Base-by-base conservation (phyloP, 352 stramenopile species). In the Globisporangium irregulare region DNA sequence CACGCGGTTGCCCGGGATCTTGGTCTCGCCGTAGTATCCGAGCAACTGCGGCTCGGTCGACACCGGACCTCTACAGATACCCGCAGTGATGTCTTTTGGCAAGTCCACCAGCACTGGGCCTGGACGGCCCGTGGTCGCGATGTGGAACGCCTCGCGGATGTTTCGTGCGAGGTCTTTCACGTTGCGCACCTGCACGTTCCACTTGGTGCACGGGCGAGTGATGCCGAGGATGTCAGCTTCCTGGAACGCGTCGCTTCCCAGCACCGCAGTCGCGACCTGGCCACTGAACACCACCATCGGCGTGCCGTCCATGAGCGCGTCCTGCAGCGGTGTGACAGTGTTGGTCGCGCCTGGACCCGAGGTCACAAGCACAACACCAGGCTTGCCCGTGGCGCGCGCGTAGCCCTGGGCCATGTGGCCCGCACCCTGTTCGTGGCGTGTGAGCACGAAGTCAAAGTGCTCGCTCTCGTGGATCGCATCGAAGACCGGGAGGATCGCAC, bases 141-240 rank as follows among this genome's bases (percentile, higher is more conserved):
- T 92, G 75, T 98, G 96, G 79, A 98, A 99, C 12, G 96, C 96
- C 70, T 98, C 97, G 66, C 97, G 94, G 77, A 99, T 97, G 68
- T 93, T 95, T 59, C 96, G 89, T 9, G 96, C 94, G 64, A 99
- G 76, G 73, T 99, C 96, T 54, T 97, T 97, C 25, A 98, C 92
- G 75, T 92, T 91, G 63, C 96, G 97, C 73, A 99, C 97, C 74
- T 98, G 93, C 70, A 98, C 95, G 70, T 97, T 98, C 94, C 94
- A 98, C 87, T 99, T 99, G 68, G 95, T 98, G 72, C 91, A 97
- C 27, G 94, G 93, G 22, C 81, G 87, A 46, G 72, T 97, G 80
- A 93, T 95, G 50, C 88, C 88, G 61, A 95, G 62, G 38, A 95
- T 81, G 66, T 95, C 88, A 27, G 87, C 87, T 57, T 92, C 90